Conservation (phyloP, 169 alveolate genomes). For the Plasmodium coatneyi region DNA sequence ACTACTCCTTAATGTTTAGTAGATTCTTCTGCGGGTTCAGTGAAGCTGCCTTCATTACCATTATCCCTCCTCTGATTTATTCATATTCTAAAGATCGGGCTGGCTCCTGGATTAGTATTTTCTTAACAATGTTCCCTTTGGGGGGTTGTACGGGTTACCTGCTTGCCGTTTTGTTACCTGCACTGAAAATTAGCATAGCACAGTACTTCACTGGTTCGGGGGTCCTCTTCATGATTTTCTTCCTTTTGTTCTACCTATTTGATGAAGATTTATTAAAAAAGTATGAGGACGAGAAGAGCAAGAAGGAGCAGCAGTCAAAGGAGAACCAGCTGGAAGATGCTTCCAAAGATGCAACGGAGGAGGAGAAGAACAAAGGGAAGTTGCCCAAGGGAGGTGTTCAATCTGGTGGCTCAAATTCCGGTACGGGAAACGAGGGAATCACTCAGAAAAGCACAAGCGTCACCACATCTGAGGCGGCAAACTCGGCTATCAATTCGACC, state of each 20-base stretch:
- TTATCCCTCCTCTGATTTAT: conserved; percentile 44
- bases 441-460: neutral
- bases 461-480: neutral
- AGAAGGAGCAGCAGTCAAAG: neutral
- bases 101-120: conserved; percentile 61
- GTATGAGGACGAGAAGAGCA: conserved; percentile 42
- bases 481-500: neutral
- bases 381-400: neutral
- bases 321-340: neutral
- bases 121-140: conserved; percentile 40
- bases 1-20: conserved; percentile 58
- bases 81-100: conserved; percentile 58
- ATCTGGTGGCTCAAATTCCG: neutral
- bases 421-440: neutral
- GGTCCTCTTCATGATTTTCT: neutral
- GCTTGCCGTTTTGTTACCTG: conserved; percentile 13
- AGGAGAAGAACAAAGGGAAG: neutral
- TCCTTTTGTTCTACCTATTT: conserved; percentile 11
- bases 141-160: conserved; percentile 43
- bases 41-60: conserved; percentile 63
- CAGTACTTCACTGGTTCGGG: conserved; percentile 24
- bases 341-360: neutral
- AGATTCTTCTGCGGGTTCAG: conserved; percentile 61
- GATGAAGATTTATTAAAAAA: conserved; percentile 22
- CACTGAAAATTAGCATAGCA: conserved; percentile 3